Evolutionary conservation across 2,329 filamentous ascomycete genomes (phyloP).

Genomic region (Botryotinia calthae): DNA sequence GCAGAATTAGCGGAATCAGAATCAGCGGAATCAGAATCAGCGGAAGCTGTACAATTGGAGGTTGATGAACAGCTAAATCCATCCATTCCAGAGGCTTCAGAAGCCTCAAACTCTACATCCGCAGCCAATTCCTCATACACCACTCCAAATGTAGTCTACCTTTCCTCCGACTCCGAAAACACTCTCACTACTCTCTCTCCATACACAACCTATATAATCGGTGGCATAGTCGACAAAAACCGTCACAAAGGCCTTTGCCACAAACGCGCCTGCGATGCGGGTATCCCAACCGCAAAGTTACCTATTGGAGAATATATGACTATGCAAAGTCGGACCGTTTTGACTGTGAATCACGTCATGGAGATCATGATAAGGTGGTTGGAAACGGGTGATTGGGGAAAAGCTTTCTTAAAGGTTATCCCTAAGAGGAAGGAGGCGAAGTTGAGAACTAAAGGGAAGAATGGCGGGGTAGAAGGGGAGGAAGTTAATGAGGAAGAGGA

Average conservation of each 20-base stretch:
- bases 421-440: conserved; percentile 84
- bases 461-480: conserved; percentile 31
- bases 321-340: conserved; percentile 80
- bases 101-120: conserved; percentile 41
- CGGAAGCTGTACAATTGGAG: neutral
- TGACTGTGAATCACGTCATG: conserved; percentile 93
- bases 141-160: conserved; percentile 64
- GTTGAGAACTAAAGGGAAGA: conserved; percentile 47
- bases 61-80: neutral
- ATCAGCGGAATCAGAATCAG: neutral
- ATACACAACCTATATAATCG: conserved; percentile 88
- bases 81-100: neutral
- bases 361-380: conserved; percentile 97
- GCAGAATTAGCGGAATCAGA: neutral
- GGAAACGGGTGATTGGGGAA: conserved; percentile 85
- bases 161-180: conserved; percentile 87
- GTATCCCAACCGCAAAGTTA: conserved; percentile 83
- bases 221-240: conserved; percentile 94
- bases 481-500: conserved; percentile 22
- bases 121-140: conserved; percentile 83
- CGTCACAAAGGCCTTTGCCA: conserved; percentile 94
- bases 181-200: conserved; percentile 81
- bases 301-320: conserved; percentile 95
- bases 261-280: conserved; percentile 69
- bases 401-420: conserved; percentile 84